Percentiles rank a stretch among this genome's conserved stretches.
Conservation (phyloP, 1,139 yeast genomes). For the Protomyces arabidopsidicola region DNA sequence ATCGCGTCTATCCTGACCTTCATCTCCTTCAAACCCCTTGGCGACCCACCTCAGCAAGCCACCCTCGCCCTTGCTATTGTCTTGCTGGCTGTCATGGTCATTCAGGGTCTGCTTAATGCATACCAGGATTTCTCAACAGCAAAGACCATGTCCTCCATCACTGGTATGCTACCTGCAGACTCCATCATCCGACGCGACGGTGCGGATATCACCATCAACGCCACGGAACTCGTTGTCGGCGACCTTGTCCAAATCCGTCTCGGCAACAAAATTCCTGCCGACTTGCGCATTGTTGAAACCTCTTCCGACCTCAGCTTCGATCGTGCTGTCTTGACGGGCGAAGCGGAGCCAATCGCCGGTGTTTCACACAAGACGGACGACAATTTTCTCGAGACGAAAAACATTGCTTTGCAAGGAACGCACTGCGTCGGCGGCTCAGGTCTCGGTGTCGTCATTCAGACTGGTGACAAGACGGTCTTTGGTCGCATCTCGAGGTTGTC, state of each 20-base stretch:
- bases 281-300: conserved; percentile 87
- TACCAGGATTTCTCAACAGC: conserved; percentile 51
- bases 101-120: conserved; percentile 50
- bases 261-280: conserved; percentile 80
- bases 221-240: conserved; percentile 74
- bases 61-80: conserved; percentile 49
- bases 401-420: conserved; percentile 52
- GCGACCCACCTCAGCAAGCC: conserved; percentile 49
- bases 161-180: conserved; percentile 46
- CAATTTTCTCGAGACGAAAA: conserved; percentile 47
- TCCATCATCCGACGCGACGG: conserved; percentile 70
- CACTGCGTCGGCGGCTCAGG: conserved; percentile 50
- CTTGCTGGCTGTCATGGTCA: conserved; percentile 46
- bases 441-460: conserved; percentile 47
- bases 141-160: conserved; percentile 50
- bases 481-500: conserved; percentile 49
- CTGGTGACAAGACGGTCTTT: conserved; percentile 49
- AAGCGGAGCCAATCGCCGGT: conserved; percentile 42
- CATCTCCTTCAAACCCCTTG: conserved; percentile 51
- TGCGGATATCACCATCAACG: conserved; percentile 54
- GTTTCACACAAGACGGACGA: conserved; percentile 41
- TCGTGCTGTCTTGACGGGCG: conserved; percentile 54
- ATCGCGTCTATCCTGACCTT: conserved; percentile 49
- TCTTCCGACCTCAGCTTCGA: conserved; percentile 68
- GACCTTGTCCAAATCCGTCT: conserved; percentile 72